These are phyloP conservation scores for Pythium coloratum DNA, from an alignment of 352 stramenopile species.

Conservation along the genomic window DNA sequence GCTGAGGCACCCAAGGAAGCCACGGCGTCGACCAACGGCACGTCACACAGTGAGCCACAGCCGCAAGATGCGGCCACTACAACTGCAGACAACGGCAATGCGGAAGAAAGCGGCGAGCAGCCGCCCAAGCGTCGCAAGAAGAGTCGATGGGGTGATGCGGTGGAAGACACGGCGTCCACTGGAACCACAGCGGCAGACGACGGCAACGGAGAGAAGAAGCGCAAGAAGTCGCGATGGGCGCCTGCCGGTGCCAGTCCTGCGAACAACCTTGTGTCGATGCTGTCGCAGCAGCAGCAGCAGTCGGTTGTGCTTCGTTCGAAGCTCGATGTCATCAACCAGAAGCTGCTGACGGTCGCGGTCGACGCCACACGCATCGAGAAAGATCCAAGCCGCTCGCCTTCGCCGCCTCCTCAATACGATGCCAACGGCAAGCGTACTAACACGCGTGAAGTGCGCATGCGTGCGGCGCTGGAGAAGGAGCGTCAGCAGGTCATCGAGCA, in stretches of 20 bases:
- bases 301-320: conserved; percentile 65
- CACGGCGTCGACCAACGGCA: conserved; percentile 3
- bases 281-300: conserved; percentile 73
- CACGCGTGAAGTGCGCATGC: conserved; percentile 95
- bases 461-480: conserved; percentile 88
- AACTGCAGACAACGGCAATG: neutral
- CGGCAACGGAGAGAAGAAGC: conserved; percentile 46
- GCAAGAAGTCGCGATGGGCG: conserved; percentile 84
- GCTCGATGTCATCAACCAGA: conserved; percentile 72
- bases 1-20: conserved; percentile 7
- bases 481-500: conserved; percentile 93
- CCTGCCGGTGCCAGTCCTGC: conserved; percentile 43
- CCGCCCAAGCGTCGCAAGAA: conserved; percentile 71
- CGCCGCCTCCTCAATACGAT: conserved; percentile 95
- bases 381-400: conserved; percentile 90
- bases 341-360: conserved; percentile 72
- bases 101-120: conserved; percentile 11
- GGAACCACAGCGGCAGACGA: conserved; percentile 13
- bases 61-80: neutral
- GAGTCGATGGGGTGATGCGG: conserved; percentile 84
- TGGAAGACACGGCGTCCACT: conserved; percentile 29
- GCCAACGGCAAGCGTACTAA: conserved; percentile 96
- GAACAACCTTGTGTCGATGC: conserved; percentile 34
- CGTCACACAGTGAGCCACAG: neutral
- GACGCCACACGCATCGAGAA: conserved; percentile 82